Evolutionary conservation across 352 stramenopile species (phyloP).

Genomic region (Phytophthora sp.): DNA sequence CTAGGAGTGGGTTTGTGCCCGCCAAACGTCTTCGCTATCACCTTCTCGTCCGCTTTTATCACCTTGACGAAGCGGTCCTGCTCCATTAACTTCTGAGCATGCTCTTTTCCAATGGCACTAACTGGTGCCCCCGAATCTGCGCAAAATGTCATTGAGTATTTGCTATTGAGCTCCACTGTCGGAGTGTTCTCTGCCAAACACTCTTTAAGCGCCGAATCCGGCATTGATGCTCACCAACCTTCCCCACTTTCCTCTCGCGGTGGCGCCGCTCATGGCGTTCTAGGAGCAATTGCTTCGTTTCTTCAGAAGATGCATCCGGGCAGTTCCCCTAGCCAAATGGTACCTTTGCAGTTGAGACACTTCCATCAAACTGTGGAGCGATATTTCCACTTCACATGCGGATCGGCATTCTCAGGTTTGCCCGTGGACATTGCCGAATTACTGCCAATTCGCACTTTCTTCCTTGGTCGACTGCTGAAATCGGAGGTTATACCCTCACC

Average conservation of each 20-base stretch:
- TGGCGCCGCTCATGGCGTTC: constrained; percentile 2
- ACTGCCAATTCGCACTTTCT: too few species aligned
- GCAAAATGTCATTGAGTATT: constrained; percentile 12
- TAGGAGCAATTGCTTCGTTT: not conserved
- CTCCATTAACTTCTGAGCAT: not conserved
- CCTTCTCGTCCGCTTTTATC: not conserved
- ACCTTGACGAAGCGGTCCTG: not conserved
- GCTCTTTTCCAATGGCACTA: not conserved
- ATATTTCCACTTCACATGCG: not conserved
- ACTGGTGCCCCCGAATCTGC: not conserved
- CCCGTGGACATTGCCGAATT: too few species aligned
- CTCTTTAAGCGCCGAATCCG: constrained; percentile 5
- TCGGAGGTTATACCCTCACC: too few species aligned
- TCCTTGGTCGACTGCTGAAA: too few species aligned
- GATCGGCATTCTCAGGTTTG: not conserved
- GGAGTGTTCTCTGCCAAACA: not conserved
- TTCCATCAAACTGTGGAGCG: not conserved
- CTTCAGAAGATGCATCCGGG: not conserved
- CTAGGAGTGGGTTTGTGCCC: not conserved
- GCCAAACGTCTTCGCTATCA: not conserved
- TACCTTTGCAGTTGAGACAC: constrained; percentile 3
- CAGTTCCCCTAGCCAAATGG: not conserved
- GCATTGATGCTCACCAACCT: constrained; percentile 1
- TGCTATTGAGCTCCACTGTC: not conserved
- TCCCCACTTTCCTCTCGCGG: not conserved